Evolutionary conservation across 345 rosid species (phyloP).

Genomic region (Eucalyptus sideroxylon): DNA sequence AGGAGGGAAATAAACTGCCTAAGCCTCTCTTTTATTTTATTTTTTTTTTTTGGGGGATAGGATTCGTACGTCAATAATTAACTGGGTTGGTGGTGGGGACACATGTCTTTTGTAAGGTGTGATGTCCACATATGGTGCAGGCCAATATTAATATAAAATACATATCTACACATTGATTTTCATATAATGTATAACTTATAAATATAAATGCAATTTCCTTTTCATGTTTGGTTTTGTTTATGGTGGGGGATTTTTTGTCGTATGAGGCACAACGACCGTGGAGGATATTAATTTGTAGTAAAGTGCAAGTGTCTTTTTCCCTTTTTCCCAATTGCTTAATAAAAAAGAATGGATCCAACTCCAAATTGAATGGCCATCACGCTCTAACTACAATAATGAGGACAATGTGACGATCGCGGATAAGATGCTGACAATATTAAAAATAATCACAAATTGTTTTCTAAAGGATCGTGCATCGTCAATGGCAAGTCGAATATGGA

Average conservation of each 20-base stretch:
- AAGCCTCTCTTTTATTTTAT: neutral
- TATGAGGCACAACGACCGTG: neutral
- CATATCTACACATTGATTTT: neutral
- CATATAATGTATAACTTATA: neutral
- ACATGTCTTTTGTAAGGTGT: neutral
- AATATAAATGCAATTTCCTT: neutral
- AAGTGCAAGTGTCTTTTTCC: neutral
- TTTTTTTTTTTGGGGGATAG: neutral
- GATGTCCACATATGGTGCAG: neutral
- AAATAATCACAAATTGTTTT: neutral
- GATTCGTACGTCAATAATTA: neutral
- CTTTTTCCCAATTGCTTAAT: neutral
- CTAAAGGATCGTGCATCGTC: neutral
- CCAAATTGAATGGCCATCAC: neutral
- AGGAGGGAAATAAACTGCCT: neutral
- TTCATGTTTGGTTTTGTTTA: neutral
- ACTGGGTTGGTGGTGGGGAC: neutral
- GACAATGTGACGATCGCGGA: accelerated
- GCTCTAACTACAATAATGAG: neutral
- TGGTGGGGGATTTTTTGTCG: neutral
- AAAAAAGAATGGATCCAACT: neutral
- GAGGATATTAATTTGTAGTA: neutral
- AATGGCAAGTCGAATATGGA: neutral
- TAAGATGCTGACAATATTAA: neutral
- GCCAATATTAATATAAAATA: neutral